Percentiles rank a stretch among this genome's conserved stretches.
Evolutionary conservation across 805 yeast genomes (phyloP).

Genomic region (Brettanomyces anomalus): DNA sequence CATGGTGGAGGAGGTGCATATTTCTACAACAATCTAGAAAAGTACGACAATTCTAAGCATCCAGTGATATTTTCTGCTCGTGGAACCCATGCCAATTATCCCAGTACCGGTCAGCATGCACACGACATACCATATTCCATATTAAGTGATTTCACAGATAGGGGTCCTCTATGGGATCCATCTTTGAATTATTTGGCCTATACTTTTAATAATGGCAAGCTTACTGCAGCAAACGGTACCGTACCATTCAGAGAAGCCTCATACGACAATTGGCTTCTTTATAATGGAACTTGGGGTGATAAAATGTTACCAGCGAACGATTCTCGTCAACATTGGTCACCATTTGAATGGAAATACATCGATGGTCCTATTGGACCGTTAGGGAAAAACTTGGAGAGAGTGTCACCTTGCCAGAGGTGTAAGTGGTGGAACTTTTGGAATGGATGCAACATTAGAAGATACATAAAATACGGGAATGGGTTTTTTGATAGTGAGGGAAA

Average conservation of each 20-base stretch:
- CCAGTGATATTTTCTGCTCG: slow-evolving; percentile 86
- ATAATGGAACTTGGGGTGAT: slow-evolving; percentile 88
- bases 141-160: slow-evolving; percentile 84
- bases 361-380: slow-evolving; percentile 94
- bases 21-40: slow-evolving; percentile 66
- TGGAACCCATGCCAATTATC: slow-evolving; percentile 97
- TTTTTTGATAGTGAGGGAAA: slow-evolving; percentile 74
- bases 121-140: slow-evolving; percentile 93
- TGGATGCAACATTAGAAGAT: slow-evolving; percentile 70
- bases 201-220: slow-evolving; percentile 52
- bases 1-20: slow-evolving; percentile 97
- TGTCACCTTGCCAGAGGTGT: slow-evolving; percentile 67
- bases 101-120: slow-evolving; percentile 91
- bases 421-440: slow-evolving; percentile 92
- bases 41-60: slow-evolving; percentile 32
- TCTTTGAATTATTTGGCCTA: slow-evolving; percentile 72
- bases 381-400: slow-evolving; percentile 61
- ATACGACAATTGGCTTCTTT: slow-evolving; percentile 73
- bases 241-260: slow-evolving; percentile 41
- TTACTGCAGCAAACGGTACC: slow-evolving; percentile 39
- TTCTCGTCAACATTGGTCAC: slow-evolving; percentile 76
- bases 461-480: slow-evolving; percentile 77
- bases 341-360: slow-evolving; percentile 83
- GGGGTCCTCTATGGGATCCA: slow-evolving; percentile 96
- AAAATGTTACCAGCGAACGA: slow-evolving; percentile 55